Conservation (phyloP, 148 eudicot genomes). For the Vaccinium myrtillus region DNA sequence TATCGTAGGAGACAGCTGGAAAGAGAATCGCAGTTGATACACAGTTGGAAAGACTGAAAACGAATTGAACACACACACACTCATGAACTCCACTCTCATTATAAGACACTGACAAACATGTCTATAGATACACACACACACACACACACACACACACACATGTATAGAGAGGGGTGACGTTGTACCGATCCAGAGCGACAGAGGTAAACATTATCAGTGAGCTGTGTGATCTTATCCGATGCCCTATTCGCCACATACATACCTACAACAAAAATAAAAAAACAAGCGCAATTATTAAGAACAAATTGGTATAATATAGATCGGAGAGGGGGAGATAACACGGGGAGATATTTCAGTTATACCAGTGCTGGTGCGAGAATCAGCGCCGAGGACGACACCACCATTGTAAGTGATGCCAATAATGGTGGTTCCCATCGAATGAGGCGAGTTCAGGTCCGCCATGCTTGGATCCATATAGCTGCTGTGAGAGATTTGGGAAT, state of each 20-base stretch:
- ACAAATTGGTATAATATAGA: neutral
- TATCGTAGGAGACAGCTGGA: neutral
- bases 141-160: neutral
- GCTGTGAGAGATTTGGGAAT: neutral
- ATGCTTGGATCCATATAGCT: slow-evolving; percentile 13
- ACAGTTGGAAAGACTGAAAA: neutral
- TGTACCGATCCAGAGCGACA: slow-evolving; percentile 99
- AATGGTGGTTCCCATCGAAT: slow-evolving; percentile 95
- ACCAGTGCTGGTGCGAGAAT: slow-evolving; percentile 99
- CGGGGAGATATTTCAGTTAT: neutral
- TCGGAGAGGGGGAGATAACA: neutral
- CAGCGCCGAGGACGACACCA: slow-evolving; percentile 97
- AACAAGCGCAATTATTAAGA: neutral
- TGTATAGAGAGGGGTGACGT: neutral
- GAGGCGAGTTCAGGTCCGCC: slow-evolving; percentile 50
- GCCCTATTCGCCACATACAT: slow-evolving; percentile 97
- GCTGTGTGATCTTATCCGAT: slow-evolving; percentile 94
- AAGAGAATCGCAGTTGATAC: neutral
- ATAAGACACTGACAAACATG: neutral
- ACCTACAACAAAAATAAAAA: slow-evolving; percentile 38
- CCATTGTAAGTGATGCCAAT: slow-evolving; percentile 92
- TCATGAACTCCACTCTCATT: neutral
- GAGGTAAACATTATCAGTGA: slow-evolving; percentile 88
- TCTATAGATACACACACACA: neutral
- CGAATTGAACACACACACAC: neutral